Percentiles rank a stretch among this genome's conserved stretches.
These are phyloP conservation scores for Juglanconis sp. DNA, from an alignment of 2,329 filamentous ascomycete species.

Conservation along the genomic window DNA sequence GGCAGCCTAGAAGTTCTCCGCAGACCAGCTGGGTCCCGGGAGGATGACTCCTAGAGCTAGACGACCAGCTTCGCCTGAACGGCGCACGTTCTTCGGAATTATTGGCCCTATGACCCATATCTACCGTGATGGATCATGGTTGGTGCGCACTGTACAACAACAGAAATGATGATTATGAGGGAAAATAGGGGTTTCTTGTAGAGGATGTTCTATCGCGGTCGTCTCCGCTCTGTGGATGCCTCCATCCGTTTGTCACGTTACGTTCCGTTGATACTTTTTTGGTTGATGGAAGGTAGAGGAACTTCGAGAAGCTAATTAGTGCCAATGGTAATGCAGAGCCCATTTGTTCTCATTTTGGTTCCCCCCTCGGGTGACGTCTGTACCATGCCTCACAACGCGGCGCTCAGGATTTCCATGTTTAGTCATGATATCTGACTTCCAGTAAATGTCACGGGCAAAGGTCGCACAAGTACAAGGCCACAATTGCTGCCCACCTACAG, in stretches of 20 bases:
- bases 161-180: conserved; percentile 6
- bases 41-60: conserved; percentile 3
- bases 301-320: background rate
- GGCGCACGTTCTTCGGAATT: background rate
- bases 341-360: background rate
- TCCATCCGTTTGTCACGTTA: background rate
- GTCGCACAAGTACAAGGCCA: too few species aligned
- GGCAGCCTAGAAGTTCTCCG: conserved; percentile 47
- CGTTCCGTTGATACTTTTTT: background rate
- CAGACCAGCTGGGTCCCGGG: conserved; percentile 1
- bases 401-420: too few species aligned
- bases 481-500: too few species aligned
- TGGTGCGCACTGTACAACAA: background rate
- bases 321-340: background rate
- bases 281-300: background rate
- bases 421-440: too few species aligned
- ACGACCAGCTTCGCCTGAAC: background rate
- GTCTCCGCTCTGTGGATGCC: conserved; percentile 7
- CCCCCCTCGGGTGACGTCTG: background rate
- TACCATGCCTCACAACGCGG: background rate
- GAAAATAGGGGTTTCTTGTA: background rate
- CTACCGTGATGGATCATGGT: background rate
- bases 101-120: background rate
- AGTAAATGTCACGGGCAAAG: too few species aligned
- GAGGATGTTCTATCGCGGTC: background rate